Percentiles rank a stretch among this genome's conserved stretches.
Conservation (phyloP, 352 stramenopile species). For the Pilasporangium apinafurcum region DNA sequence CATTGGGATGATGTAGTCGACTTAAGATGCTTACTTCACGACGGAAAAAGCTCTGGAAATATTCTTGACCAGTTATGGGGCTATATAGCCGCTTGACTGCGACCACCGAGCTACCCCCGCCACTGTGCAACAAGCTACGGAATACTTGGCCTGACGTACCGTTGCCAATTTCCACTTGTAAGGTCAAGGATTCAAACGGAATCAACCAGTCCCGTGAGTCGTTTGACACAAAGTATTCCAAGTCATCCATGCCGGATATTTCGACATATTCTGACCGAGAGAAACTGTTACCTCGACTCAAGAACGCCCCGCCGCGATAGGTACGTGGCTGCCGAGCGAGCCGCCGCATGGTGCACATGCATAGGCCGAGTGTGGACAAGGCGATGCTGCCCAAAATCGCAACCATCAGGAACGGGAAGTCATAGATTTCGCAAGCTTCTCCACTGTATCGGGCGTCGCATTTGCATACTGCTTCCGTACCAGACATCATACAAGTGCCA, state of each 20-base stretch:
- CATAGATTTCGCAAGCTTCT: constrained; percentile 72
- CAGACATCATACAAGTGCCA: constrained; percentile 51
- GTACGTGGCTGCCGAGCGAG: constrained; percentile 60
- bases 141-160: constrained; percentile 89
- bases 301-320: constrained; percentile 15
- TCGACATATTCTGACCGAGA: constrained; percentile 81
- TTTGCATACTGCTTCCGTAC: constrained; percentile 46
- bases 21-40: constrained; percentile 85
- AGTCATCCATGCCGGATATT: constrained; percentile 79
- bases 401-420: constrained; percentile 83
- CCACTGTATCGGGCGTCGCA: constrained; percentile 76
- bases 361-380: constrained; percentile 77
- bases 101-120: constrained; percentile 76
- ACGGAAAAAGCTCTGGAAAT: constrained; percentile 89
- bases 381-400: constrained; percentile 71
- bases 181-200: constrained; percentile 80
- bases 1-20: constrained; percentile 82
- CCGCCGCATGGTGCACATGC: constrained; percentile 82
- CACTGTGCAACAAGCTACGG: constrained; percentile 74
- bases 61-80: constrained; percentile 80
- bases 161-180: constrained; percentile 82
- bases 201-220: constrained; percentile 88
- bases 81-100: constrained; percentile 87
- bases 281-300: constrained; percentile 49
- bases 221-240: constrained; percentile 86